Conservation (phyloP, 1,284 basidiomycete species). For the Psilocybe mexicana region DNA sequence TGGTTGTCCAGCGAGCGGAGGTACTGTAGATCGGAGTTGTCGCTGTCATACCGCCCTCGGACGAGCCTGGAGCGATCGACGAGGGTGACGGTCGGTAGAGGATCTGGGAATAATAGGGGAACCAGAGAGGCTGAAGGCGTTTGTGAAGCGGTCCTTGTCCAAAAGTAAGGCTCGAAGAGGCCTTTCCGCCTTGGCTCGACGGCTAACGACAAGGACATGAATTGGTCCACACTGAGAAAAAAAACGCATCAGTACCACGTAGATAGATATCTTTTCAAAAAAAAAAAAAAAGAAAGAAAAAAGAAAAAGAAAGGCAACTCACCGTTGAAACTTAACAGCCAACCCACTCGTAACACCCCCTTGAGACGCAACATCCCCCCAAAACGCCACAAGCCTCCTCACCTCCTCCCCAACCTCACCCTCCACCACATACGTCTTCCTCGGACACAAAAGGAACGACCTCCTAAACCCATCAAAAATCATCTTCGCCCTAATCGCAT, state of each 20-base stretch:
- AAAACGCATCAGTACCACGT: neutral
- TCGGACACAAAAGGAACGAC: conserved; percentile 53
- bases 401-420: conserved; percentile 49
- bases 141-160: conserved; percentile 48
- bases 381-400: conserved; percentile 51
- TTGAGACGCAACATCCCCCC: conserved; percentile 49
- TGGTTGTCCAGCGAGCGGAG: conserved; percentile 45
- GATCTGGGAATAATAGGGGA: conserved; percentile 74
- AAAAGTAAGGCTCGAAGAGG: conserved; percentile 74
- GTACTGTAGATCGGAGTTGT: conserved; percentile 57
- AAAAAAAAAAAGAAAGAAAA: neutral
- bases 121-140: conserved; percentile 53
- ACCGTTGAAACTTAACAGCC: conserved; percentile 65
- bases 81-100: conserved; percentile 64
- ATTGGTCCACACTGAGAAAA: conserved; percentile 64
- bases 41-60: conserved; percentile 67
- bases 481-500: conserved; percentile 43
- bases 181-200: conserved; percentile 72
- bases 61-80: conserved; percentile 64
- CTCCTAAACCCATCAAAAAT: conserved; percentile 55
- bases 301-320: conserved; percentile 22
- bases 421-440: conserved; percentile 34
- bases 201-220: conserved; percentile 74
- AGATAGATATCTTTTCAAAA: too few relatives aligned
- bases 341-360: conserved; percentile 41